Base-by-base conservation (phyloP, 768 basidiomycete genomes). In the Boletus reticulatus region DNA sequence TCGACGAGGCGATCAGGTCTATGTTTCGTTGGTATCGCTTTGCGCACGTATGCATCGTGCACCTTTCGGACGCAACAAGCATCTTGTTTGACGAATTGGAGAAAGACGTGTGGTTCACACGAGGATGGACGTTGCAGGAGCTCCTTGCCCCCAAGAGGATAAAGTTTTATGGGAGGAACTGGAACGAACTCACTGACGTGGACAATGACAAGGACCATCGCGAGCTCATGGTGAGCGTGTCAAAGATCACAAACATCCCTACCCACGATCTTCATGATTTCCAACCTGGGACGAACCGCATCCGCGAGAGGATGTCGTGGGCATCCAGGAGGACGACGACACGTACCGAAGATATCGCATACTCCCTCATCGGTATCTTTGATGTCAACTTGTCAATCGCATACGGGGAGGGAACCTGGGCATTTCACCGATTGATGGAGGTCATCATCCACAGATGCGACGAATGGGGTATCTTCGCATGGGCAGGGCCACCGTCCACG, bases 401-500 rank as follows among this genome's bases (percentile, higher is more conserved):
- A 6, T 62, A 62, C 2, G 55, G 60, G 42, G 60, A 62, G 16
- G 60, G 55, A 14, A 50, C 52, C 24, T 62, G 62, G 58, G 68
- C 68, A 10, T 68, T 70, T 43, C 49, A 65, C 50, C 53, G 68
- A 22, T 47, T 68, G 43, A 64, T 67, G 65, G 59, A 64, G 44
- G 48, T 64, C 41, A 66, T 66, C 42, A 56, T 58, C 39, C 53
- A 54, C 24, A 55, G 55, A 43, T 67, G 65, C 8, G 59, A 61
- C 36, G 62, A 66, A 19, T 64, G 62, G 65, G 59, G 54, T 9
- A 67, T 67, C 45, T 63, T 66, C 31, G 65, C 56, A 14, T 67
- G 65, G 65, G 59, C 65, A 16, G 59, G 64, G 10, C 43, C 50
- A 1, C 52, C 62, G 4, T 67, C 62, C 7, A 48, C 53, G 11